Percentiles rank a stretch among this genome's conserved stretches.
Evolutionary conservation across 331 rosid species (phyloP).

Genomic region (Quercus phellos): DNA sequence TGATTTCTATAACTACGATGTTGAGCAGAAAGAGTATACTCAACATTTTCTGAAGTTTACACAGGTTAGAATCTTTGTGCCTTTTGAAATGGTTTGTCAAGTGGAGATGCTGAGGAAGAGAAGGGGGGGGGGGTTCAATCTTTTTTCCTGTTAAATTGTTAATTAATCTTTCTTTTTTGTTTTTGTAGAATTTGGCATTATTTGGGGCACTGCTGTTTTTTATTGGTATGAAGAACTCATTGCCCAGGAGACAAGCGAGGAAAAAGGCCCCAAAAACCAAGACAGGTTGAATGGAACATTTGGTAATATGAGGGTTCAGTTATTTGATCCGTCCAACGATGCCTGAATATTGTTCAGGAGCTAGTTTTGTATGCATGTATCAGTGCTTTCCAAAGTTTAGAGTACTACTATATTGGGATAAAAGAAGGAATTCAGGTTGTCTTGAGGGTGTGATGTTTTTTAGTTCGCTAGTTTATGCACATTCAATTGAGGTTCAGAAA

Average conservation of each 20-base stretch:
- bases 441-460: conserved; percentile 4
- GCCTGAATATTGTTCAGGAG: conserved; percentile 18
- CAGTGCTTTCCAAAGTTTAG: conserved; percentile 1
- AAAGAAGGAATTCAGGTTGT: conserved; percentile 2
- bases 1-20: conserved; percentile 70
- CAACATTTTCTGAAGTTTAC: conserved; percentile 56
- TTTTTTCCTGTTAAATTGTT: not conserved
- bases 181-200: conserved; percentile 57
- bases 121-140: not conserved
- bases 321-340: not conserved
- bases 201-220: conserved; percentile 67
- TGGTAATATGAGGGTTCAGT: not conserved
- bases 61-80: conserved; percentile 35
- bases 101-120: not conserved
- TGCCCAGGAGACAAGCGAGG: conserved; percentile 40
- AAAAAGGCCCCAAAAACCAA: conserved; percentile 50
- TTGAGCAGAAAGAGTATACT: conserved; percentile 47
- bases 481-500: conserved; percentile 10
- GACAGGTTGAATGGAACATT: conserved; percentile 28
- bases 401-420: not conserved
- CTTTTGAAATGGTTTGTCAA: not conserved
- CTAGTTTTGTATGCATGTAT: conserved; percentile 24
- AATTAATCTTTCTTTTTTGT: not conserved
- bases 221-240: conserved; percentile 52
- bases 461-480: conserved; percentile 15